These are phyloP conservation scores for Metschnikowia henanensis DNA, from an alignment of 805 yeast genomes.

Conservation along the genomic window DNA sequence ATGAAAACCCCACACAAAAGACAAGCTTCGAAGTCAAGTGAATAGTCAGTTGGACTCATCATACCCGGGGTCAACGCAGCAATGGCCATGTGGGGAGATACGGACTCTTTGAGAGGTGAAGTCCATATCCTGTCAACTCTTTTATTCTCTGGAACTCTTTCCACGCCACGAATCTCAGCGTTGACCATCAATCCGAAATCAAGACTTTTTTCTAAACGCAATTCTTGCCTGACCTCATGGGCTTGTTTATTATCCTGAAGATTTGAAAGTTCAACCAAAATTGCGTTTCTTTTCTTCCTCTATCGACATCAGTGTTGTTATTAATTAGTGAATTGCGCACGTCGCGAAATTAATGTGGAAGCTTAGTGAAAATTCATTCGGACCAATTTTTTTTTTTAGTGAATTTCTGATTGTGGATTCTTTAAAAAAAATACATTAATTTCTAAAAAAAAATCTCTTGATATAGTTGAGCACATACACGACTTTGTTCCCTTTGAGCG, in stretches of 20 bases:
- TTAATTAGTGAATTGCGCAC: too few relatives aligned
- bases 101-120: conserved; percentile 27
- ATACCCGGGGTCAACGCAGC: conserved; percentile 18
- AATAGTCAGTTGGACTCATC: conserved; percentile 17
- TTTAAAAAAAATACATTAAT: too few relatives aligned
- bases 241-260: not conserved
- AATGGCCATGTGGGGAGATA: conserved; percentile 29
- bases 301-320: conserved; percentile 6
- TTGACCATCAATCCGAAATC: conserved; percentile 24
- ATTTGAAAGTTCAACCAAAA: not conserved
- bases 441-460: too few relatives aligned
- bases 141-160: conserved; percentile 28
- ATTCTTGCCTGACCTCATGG: conserved; percentile 3
- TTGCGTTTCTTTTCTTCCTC: conserved; percentile 4
- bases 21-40: conserved; percentile 18
- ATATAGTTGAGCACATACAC: too few relatives aligned
- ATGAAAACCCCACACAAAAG: conserved; percentile 12
- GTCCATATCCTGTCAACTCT: conserved; percentile 19
- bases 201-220: conserved; percentile 7
- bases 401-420: too few relatives aligned
- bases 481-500: too few relatives aligned
- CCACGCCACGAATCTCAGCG: conserved; percentile 31
- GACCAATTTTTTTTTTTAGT: too few relatives aligned
- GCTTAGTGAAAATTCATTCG: too few relatives aligned
- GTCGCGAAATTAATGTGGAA: too few relatives aligned